Conservation (phyloP, 78 protist species). For the Bigelowiella natans region DNA sequence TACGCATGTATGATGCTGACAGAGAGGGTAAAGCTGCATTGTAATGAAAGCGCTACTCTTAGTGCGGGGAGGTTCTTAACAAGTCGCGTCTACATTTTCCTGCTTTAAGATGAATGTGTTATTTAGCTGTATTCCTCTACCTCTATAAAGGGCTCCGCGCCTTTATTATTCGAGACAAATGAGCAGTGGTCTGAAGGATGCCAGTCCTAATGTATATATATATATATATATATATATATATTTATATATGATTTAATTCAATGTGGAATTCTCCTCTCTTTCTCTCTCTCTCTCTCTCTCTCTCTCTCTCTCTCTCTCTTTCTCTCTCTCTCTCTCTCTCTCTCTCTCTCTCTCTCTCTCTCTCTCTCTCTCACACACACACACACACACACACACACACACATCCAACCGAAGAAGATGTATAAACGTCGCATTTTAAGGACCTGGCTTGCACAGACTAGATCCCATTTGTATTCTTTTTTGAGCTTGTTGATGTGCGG, state of each 20-base stretch:
- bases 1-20: too few relatives aligned
- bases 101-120: too few relatives aligned
- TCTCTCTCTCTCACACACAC: background rate
- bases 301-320: background rate
- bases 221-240: background rate
- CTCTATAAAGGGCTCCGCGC: background rate
- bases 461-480: background rate
- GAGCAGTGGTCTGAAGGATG: conserved; percentile 34
- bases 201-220: conserved; percentile 27
- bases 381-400: too few relatives aligned
- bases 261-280: background rate
- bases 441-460: too few relatives aligned
- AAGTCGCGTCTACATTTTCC: too few relatives aligned
- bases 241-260: background rate
- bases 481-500: background rate
- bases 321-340: background rate
- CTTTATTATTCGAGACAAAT: conserved; percentile 22
- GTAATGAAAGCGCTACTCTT: too few relatives aligned
- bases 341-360: background rate
- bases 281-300: background rate
- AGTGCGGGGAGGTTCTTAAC: too few relatives aligned
- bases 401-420: too few relatives aligned
- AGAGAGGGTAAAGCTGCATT: too few relatives aligned
- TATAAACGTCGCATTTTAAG: too few relatives aligned
- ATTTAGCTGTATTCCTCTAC: too few relatives aligned